Percentiles rank a stretch among this genome's conserved stretches.
Conservation (phyloP, 192 early-diverging fungal species). For the Chytriomyces sp. region DNA sequence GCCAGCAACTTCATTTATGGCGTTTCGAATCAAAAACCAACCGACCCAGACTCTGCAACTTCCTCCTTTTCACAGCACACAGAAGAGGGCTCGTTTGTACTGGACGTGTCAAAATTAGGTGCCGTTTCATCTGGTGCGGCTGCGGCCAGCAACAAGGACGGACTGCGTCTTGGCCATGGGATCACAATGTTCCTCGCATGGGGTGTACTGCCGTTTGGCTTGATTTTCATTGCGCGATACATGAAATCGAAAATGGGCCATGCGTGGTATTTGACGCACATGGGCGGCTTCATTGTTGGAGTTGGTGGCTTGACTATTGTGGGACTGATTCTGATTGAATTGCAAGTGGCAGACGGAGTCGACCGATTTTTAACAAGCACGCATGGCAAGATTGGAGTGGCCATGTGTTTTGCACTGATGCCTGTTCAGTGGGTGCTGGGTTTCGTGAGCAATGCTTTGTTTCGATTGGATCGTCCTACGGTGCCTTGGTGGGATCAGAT, state of each 20-base stretch:
- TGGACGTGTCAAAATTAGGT: slow-evolving; percentile 28
- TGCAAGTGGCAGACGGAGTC: slow-evolving; percentile 1
- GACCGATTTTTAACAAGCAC: not conserved
- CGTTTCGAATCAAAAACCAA: slow-evolving; percentile 12
- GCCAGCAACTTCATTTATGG: slow-evolving; percentile 40
- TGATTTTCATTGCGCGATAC: slow-evolving; percentile 50
- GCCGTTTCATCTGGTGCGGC: not conserved
- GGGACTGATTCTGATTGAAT: slow-evolving; percentile 39
- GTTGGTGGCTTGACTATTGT: slow-evolving; percentile 13
- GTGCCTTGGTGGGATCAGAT: slow-evolving; percentile 47
- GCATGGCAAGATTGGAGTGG: slow-evolving; percentile 27
- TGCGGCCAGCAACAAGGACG: not conserved
- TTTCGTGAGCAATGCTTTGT: slow-evolving; percentile 39
- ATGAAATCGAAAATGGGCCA: slow-evolving; percentile 44
- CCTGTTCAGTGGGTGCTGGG: slow-evolving; percentile 43
- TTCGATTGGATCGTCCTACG: slow-evolving; percentile 21
- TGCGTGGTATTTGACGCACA: slow-evolving; percentile 47
- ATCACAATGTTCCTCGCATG: slow-evolving; percentile 42
- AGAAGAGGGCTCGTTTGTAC: slow-evolving; percentile 7
- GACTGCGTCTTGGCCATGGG: slow-evolving; percentile 36
- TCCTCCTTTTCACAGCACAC: slow-evolving; percentile 29
- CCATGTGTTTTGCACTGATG: slow-evolving; percentile 10
- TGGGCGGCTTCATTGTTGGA: slow-evolving; percentile 39
- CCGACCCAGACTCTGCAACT: slow-evolving; percentile 3
- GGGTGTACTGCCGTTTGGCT: slow-evolving; percentile 33